A percentile compares a stretch with the other conserved stretches of the same genome.
Evolutionary conservation across 2,329 filamentous ascomycete genomes (phyloP).

Genomic region (Fusarium sp.): DNA sequence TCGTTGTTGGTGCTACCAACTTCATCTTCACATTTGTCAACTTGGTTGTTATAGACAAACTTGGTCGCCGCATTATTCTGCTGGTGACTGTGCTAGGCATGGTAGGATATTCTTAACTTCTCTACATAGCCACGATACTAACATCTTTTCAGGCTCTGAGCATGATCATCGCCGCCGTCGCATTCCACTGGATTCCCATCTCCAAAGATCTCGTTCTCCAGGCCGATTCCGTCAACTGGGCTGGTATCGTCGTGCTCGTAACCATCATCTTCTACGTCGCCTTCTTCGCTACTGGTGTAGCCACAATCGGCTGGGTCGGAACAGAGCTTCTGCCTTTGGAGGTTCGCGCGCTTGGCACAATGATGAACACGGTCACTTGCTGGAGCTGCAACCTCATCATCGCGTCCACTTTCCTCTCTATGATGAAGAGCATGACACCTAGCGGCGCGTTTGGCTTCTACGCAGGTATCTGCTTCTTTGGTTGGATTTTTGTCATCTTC

Average conservation of each 20-base stretch:
- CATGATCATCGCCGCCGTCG: constrained; percentile 50
- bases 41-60: constrained; percentile 55
- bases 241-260: constrained; percentile 55
- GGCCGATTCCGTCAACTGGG: constrained; percentile 40
- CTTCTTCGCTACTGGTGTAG: constrained; percentile 55
- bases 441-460: constrained; percentile 63
- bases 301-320: constrained; percentile 57
- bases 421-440: constrained; percentile 58
- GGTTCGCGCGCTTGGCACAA: constrained; percentile 58
- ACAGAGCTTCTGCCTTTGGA: constrained; percentile 58
- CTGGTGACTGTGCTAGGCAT: constrained; percentile 49
- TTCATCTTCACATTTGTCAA: constrained; percentile 61
- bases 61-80: constrained; percentile 56
- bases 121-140: constrained; percentile 16
- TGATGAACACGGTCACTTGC: constrained; percentile 57
- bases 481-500: constrained; percentile 54
- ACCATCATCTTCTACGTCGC: constrained; percentile 41
- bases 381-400: constrained; percentile 61
- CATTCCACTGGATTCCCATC: constrained; percentile 56
- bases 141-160: constrained; percentile 48
- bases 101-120: background rate
- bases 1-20: constrained; percentile 56
- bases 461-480: constrained; percentile 57
- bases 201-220: constrained; percentile 51
- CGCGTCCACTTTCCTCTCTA: constrained; percentile 57